Conservation (phyloP, 2,329 filamentous ascomycete species). For the Pezizomycotina sp. region DNA sequence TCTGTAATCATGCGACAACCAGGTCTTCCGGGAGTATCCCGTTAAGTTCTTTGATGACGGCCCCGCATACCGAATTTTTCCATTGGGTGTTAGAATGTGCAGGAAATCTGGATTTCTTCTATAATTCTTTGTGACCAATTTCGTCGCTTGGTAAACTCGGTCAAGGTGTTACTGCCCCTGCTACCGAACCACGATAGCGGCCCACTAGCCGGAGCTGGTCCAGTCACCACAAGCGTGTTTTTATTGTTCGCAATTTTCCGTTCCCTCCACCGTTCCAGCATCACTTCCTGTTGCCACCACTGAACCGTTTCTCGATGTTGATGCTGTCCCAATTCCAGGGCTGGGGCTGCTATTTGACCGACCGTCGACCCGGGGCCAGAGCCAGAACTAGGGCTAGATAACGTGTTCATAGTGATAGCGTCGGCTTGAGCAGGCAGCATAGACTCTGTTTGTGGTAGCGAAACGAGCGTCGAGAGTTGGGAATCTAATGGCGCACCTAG, state of each 20-base stretch:
- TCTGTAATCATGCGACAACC: constrained; percentile 58
- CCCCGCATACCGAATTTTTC: constrained; percentile 71
- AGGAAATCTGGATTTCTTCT: constrained; percentile 80
- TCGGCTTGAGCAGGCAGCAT: no score
- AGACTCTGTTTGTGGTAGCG: no score
- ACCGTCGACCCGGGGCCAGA: no score
- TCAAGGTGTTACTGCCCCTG: constrained; percentile 39
- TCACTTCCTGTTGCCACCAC: constrained; percentile 26
- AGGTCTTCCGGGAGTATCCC: constrained; percentile 59
- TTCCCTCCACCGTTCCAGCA: no score
- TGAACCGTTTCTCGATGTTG: constrained; percentile 26
- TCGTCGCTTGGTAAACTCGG: constrained; percentile 47
- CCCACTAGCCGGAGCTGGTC: background rate
- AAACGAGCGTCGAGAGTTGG: no score
- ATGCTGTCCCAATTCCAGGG: no score
- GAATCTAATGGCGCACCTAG: no score
- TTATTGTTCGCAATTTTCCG: no score
- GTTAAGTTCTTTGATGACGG: constrained; percentile 59
- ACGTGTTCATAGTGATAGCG: no score
- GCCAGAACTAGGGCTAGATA: no score
- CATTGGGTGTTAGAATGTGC: constrained; percentile 71
- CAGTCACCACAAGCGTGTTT: background rate
- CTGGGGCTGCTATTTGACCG: no score
- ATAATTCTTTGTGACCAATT: constrained; percentile 82
- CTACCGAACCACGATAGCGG: constrained; percentile 28